These are phyloP conservation scores for Geotrichum europaeum DNA, from an alignment of 1,139 yeast species.

Conservation along the genomic window DNA sequence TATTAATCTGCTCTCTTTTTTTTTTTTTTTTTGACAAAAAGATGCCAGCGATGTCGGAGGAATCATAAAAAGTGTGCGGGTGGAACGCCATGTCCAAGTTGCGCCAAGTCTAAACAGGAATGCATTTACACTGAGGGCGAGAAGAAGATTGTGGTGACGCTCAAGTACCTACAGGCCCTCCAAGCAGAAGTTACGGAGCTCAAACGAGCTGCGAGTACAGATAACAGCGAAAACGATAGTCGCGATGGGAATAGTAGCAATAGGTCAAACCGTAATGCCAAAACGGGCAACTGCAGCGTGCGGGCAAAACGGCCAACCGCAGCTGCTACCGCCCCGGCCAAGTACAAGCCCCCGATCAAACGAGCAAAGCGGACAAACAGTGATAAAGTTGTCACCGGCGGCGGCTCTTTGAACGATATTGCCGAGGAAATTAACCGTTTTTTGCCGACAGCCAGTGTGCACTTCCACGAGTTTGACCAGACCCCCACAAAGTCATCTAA, in stretches of 20 bases:
- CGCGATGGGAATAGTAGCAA: not conserved
- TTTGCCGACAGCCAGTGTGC: constrained; percentile 3
- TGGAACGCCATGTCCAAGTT: constrained; percentile 67
- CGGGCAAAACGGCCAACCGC: not conserved
- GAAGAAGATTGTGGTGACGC: constrained; percentile 68
- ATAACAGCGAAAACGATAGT: constrained; percentile 18
- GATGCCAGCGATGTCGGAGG: constrained; percentile 64
- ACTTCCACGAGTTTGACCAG: not conserved
- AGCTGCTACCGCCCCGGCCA: not conserved
- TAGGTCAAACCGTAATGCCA: not conserved
- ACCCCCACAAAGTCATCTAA: not conserved
- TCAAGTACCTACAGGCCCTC: constrained; percentile 61
- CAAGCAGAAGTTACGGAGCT: constrained; percentile 62
- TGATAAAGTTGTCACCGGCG: not conserved
- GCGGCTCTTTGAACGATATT: not conserved
- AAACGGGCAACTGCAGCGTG: not conserved
- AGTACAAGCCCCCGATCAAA: not conserved
- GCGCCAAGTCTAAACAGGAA: constrained; percentile 49
- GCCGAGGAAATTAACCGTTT: constrained; percentile 5
- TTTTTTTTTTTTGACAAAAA: not conserved
- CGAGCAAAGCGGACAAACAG: not conserved
- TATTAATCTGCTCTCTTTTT: not conserved
- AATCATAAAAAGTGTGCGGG: constrained; percentile 81
- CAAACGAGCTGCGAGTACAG: constrained; percentile 33
- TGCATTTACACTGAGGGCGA: constrained; percentile 79